Evolutionary conservation across 208 protist species (phyloP), one percentile per base, ranked within the genome.

Genomic region (Herpetomonas samuelpessoai): DNA sequence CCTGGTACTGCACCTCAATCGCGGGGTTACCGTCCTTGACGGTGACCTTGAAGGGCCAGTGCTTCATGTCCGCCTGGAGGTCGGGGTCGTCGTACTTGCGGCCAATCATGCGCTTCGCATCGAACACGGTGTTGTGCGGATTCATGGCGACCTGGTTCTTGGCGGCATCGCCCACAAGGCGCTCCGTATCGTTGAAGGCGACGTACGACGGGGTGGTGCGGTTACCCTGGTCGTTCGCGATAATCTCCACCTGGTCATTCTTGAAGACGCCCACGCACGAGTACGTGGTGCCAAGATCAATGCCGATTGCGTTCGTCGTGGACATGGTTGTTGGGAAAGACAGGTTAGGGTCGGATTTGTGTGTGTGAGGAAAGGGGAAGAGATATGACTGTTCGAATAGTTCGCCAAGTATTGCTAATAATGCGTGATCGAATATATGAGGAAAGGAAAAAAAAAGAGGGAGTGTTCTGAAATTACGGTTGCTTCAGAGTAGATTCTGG

Each of bases 141-240:
- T 97, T 97, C 77, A 90, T 92, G 12, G 87, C 82, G 24, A 90
- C 86, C 75, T 96, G 92, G 55, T 92, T 88, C 74, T 96, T 96
- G 31, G 93, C 93, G 26, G 84, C 79, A 79, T 89, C 81, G 55
- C 93, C 93, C 59, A 97, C 69, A 0, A 97, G 83, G 35, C 86
- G 80, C 76, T 96, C 89, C 49, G 88, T 88, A 50, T 98, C 95
- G 24, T 96, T 93, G 88, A 98, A 99, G 62, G 94, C 93, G 47
- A 99, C 97, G 57, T 98, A 90, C 19, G 97, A 98, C 46, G 98
- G 97, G 24, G 97, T 97, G 10, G 90, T 97, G 69, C 90, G 88
- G 66, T 91, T 89, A 55, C 93, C 93, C 79, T 98, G 81, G 55
- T 96, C 88, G 62, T 96, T 96, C 35, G 83, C 87, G 50, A 97